Base-by-base conservation (phyloP, 208 protist genomes). In the Wallacemonas collosoma region DNA sequence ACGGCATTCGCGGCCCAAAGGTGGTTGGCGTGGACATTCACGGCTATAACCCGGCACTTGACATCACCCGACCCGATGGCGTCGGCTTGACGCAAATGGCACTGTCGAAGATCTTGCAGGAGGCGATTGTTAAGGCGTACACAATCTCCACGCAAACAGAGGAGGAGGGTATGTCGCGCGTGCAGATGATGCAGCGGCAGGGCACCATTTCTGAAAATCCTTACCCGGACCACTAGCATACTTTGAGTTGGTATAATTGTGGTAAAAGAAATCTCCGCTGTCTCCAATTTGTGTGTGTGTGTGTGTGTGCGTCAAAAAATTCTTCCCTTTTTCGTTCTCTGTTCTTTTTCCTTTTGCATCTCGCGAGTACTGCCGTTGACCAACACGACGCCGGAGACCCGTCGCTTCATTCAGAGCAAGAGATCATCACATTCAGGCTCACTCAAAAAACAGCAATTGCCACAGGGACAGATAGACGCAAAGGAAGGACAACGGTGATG, bases 121-220 rank as follows among this genome's bases (percentile, higher is more conserved):
- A 95, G 65, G 60, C 68, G 36, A 86, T 95, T 57, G 68, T 92
- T 5, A 93, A 93, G 67, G 68, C 76, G 35, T 95, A 87, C 73
- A 79, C 79, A 26, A 95, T 95, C 47, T 93, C 90, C 2, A 91
- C 88, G 11, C 77, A 87, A 51, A 95, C 90, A 45, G 83, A 88
- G 54, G 86, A 93, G 67, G 90, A 95, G 67, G 90, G 90, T n/a
- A 80, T 93, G 56, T 79, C 75, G 7, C 68, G 88, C 14, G 80
- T 95, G 41, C 76, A 92, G 68, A 86, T 95, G 82, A 81, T 95
- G 82, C 90, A 95, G 61, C 87, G 86, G 17, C 83, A 95, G 56
- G 90, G 90, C 56, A 89, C 85, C 5, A 72, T 95, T 17, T 90
- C 90, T 9, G 80, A 90, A 38, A 92, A 95, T 68, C 88, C 90